Evolutionary conservation across 2,329 filamentous ascomycete genomes (phyloP).

Genomic region (Trichoderma afroharzianum): DNA sequence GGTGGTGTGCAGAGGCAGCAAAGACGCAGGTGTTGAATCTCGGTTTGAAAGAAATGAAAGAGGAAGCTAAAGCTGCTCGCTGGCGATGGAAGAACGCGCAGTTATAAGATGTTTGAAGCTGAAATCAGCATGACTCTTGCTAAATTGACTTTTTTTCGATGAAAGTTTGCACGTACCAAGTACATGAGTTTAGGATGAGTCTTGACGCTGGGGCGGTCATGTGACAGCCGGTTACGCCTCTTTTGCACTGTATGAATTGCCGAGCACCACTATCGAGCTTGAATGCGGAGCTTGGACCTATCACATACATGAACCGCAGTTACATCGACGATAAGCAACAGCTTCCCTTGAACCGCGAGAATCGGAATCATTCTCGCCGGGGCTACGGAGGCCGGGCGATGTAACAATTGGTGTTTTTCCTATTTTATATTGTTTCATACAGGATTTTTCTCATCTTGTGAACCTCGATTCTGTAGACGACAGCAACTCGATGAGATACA

Average conservation of each 20-base stretch:
- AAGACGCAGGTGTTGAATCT: not conserved
- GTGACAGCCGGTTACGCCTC: not conserved
- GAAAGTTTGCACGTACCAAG: constrained; percentile 1
- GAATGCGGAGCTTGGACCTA: not conserved
- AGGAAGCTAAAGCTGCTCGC: not conserved
- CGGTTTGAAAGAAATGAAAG: not conserved
- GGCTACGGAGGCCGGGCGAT: not conserved
- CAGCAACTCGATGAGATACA: not conserved
- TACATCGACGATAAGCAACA: not conserved
- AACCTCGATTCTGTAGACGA: not conserved
- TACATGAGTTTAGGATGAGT: not conserved
- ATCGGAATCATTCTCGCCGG: not conserved
- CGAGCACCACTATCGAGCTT: not conserved
- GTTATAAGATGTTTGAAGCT: not conserved
- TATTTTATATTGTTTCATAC: not conserved
- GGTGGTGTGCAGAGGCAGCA: constrained; percentile 4
- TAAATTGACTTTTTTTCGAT: not conserved
- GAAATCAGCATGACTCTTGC: not conserved
- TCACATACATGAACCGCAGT: not conserved
- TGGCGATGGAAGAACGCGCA: not conserved
- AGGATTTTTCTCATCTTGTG: not conserved
- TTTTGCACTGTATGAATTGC: constrained; percentile 18
- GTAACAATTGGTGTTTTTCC: not conserved
- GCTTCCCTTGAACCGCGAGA: not conserved
- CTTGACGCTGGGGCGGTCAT: not conserved